Percentiles rank a stretch among this genome's conserved stretches.
Conservation (phyloP, 805 yeast species). For the Sugiyamaella mastotermitis region DNA sequence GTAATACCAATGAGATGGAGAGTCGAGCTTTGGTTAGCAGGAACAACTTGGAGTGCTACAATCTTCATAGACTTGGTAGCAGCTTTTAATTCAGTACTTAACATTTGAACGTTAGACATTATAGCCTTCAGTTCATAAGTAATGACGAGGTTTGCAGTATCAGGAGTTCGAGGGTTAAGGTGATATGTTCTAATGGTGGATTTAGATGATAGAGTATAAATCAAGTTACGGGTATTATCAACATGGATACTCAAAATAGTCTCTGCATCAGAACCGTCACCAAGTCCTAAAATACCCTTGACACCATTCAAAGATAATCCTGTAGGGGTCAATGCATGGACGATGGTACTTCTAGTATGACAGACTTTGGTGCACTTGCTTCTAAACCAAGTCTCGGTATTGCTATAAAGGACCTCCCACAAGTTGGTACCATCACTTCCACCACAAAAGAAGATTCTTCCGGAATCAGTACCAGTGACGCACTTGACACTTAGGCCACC, state of each 20-base stretch:
- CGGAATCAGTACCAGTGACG: slow-evolving; percentile 52
- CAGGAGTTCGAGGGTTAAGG: slow-evolving; percentile 29
- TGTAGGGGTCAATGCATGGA: slow-evolving; percentile 25
- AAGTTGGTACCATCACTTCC: slow-evolving; percentile 65
- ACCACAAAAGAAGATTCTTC: slow-evolving; percentile 83
- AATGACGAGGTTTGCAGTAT: slow-evolving; percentile 23
- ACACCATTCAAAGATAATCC: slow-evolving; percentile 1
- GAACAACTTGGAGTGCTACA: slow-evolving; percentile 9
- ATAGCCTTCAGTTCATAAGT: slow-evolving; percentile 27
- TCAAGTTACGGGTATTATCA: slow-evolving; percentile 69
- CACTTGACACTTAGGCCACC: slow-evolving; percentile 71
- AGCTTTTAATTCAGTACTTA: slow-evolving; percentile 1
- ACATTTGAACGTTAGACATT: slow-evolving; percentile 27
- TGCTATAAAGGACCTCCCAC: slow-evolving; percentile 83
- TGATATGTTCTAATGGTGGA: slow-evolving; percentile 79
- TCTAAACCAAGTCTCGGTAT: slow-evolving; percentile 79
- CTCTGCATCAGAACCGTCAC: slow-evolving; percentile 33
- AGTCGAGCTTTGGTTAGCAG: slow-evolving; percentile 5
- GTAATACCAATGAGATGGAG: slow-evolving; percentile 11
- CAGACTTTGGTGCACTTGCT: slow-evolving; percentile 80
- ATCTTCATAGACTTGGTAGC: slow-evolving; percentile 14
- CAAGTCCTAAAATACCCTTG: not conserved
- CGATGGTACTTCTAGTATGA: slow-evolving; percentile 60
- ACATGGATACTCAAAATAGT: slow-evolving; percentile 56
- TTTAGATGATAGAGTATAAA: slow-evolving; percentile 77